These are phyloP conservation scores for Cinnamomum chago DNA, from an alignment of 164 flowering plant species.

Conservation along the genomic window DNA sequence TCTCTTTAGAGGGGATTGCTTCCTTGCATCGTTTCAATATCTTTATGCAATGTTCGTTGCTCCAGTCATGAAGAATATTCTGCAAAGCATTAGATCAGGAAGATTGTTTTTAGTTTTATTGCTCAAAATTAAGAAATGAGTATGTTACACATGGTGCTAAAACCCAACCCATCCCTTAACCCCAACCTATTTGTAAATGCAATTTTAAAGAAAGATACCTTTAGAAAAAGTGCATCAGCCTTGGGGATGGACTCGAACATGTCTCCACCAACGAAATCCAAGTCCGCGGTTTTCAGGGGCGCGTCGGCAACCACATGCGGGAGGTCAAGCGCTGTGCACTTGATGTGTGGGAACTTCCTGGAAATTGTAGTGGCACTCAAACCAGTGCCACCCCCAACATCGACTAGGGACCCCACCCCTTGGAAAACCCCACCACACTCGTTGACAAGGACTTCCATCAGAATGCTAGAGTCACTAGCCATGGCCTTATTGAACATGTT, in stretches of 20 bases:
- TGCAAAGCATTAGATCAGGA: neutral
- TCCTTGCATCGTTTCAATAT: slow-evolving; percentile 36
- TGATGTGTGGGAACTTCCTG: slow-evolving; percentile 24
- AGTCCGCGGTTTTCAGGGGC: slow-evolving; percentile 9
- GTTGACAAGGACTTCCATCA: slow-evolving; percentile 16
- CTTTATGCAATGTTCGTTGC: slow-evolving; percentile 37
- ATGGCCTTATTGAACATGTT: slow-evolving; percentile 33
- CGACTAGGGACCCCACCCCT: slow-evolving; percentile 32
- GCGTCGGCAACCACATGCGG: slow-evolving; percentile 34
- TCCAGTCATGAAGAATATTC: slow-evolving; percentile 28
- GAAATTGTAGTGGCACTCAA: slow-evolving; percentile 24
- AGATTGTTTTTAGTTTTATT: too few relatives aligned
- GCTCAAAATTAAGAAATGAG: too few relatives aligned
- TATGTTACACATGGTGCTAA: too few relatives aligned
- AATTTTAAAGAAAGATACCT: neutral
- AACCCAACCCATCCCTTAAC: neutral
- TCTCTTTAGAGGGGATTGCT: slow-evolving; percentile 19
- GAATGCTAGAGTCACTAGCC: slow-evolving; percentile 37
- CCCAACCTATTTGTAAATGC: neutral
- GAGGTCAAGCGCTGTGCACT: slow-evolving; percentile 33
- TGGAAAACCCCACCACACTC: slow-evolving; percentile 21
- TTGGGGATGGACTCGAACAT: slow-evolving; percentile 28
- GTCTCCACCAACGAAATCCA: slow-evolving; percentile 22
- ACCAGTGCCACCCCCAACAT: slow-evolving; percentile 45
- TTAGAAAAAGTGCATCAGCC: slow-evolving; percentile 25